Evolutionary conservation across 2,329 filamentous ascomycete genomes (phyloP).

Genomic region (Rhynchosporium graminicola): DNA sequence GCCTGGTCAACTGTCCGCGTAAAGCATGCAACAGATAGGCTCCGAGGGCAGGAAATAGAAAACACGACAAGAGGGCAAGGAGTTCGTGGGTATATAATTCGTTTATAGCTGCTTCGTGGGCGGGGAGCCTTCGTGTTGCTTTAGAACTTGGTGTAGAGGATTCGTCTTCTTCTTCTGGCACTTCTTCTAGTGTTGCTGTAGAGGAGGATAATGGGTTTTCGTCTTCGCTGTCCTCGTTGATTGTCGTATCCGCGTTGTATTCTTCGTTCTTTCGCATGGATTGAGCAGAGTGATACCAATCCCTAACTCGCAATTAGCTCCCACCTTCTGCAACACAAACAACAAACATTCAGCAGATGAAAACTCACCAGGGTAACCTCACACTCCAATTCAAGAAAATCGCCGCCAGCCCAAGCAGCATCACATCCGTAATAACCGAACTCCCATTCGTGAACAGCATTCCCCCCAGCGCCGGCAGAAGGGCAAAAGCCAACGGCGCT

Average conservation of each 20-base stretch:
- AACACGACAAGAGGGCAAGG: slow-evolving; percentile 74
- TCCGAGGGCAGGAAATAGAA: slow-evolving; percentile 74
- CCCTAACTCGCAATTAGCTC: slow-evolving; percentile 47
- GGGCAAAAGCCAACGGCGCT: slow-evolving; percentile 77
- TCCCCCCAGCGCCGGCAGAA: slow-evolving; percentile 83
- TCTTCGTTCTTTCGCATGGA: slow-evolving; percentile 58
- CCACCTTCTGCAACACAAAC: neutral
- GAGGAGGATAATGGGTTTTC: slow-evolving; percentile 39
- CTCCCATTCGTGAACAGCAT: slow-evolving; percentile 83
- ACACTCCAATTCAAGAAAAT: slow-evolving; percentile 93
- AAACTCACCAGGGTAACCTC: slow-evolving; percentile 76
- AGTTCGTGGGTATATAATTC: slow-evolving; percentile 77
- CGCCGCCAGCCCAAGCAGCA: slow-evolving; percentile 75
- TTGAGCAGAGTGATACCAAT: slow-evolving; percentile 75
- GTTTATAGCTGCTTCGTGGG: slow-evolving; percentile 47
- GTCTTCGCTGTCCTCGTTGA: slow-evolving; percentile 50
- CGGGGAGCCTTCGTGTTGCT: slow-evolving; percentile 28
- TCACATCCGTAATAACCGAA: slow-evolving; percentile 79
- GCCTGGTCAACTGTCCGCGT: slow-evolving; percentile 75
- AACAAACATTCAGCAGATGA: too few relatives aligned
- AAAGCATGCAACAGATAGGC: slow-evolving; percentile 83
- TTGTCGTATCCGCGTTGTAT: slow-evolving; percentile 38
- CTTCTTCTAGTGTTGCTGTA: slow-evolving; percentile 34
- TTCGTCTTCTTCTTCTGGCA: slow-evolving; percentile 36
- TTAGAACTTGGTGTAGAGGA: slow-evolving; percentile 22